Evolutionary conservation across 495 filamentous ascomycete genomes (phyloP).

Genomic region (Penicillium canariense): DNA sequence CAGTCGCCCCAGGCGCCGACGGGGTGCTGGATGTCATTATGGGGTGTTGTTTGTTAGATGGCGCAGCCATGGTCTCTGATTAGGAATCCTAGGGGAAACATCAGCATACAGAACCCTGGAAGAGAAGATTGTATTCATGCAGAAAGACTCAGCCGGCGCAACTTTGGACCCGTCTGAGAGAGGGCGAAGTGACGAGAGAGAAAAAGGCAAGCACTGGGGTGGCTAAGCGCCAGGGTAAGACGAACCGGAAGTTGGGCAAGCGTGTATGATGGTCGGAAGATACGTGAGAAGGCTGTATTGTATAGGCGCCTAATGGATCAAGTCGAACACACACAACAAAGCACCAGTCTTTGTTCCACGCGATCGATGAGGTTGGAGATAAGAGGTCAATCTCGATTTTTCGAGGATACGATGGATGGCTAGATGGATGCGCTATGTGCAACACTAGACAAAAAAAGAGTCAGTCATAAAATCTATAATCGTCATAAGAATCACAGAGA

Average conservation of each 20-base stretch:
- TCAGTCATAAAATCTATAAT: slow-evolving; percentile 2
- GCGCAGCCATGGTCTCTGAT: slow-evolving; percentile 35
- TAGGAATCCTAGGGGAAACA: background rate
- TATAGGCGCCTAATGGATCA: background rate
- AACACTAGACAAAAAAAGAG: slow-evolving; percentile 6
- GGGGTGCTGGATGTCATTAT: slow-evolving; percentile 25
- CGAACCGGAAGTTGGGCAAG: slow-evolving; percentile 1
- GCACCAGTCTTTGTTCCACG: slow-evolving; percentile 24
- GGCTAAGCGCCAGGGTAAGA: background rate
- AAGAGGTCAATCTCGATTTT: slow-evolving; percentile 13
- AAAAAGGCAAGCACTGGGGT: too few relatives aligned
- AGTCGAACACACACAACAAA: slow-evolving; percentile 15
- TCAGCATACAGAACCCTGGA: background rate
- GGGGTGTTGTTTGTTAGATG: slow-evolving; percentile 31
- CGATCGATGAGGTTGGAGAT: slow-evolving; percentile 9
- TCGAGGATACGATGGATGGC: slow-evolving; percentile 12
- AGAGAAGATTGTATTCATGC: too few relatives aligned
- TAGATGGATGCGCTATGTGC: slow-evolving; percentile 18
- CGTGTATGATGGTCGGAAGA: slow-evolving; percentile 9
- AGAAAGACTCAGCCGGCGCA: too few relatives aligned
- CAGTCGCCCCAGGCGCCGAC: slow-evolving; percentile 37
- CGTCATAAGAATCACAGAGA: background rate
- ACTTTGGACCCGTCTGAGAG: too few relatives aligned
- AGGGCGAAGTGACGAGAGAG: too few relatives aligned
- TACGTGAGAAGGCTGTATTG: slow-evolving; percentile 1